A percentile compares a stretch with the other conserved stretches of the same genome.
phyloP scores from a whole-genome alignment of 805 yeast genomes.

The Yarrowia divulgata region DNA sequence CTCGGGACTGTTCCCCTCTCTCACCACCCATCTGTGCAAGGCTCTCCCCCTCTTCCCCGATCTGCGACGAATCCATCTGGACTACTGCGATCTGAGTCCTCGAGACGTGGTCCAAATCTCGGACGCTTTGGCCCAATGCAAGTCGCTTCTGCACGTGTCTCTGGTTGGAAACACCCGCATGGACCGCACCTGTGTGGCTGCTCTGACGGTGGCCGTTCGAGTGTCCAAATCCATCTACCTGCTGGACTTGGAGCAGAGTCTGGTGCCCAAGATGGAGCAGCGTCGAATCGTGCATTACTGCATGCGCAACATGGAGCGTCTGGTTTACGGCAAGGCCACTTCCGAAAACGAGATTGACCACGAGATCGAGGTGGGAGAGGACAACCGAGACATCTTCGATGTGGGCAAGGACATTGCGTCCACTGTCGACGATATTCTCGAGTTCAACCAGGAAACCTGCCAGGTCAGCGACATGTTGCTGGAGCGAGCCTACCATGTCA shows the following conservation, averaged over 20 bases:
- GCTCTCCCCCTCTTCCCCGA: conserved; percentile 72
- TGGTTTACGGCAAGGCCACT: conserved; percentile 40
- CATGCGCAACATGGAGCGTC: conserved; percentile 69
- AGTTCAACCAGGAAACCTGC: conserved; percentile 40
- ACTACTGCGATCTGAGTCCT: conserved; percentile 65
- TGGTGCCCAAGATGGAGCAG: conserved; percentile 66
- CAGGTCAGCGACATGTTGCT: conserved; percentile 48
- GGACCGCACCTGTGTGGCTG: conserved; percentile 66
- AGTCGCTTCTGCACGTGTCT: conserved; percentile 70
- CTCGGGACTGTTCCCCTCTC: conserved; percentile 68
- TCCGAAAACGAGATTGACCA: conserved; percentile 40
- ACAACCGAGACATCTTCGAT: conserved; percentile 52
- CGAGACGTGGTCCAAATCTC: conserved; percentile 66
- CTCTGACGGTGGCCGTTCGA: conserved; percentile 74
- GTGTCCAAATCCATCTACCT: conserved; percentile 69
- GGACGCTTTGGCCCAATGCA: conserved; percentile 73
- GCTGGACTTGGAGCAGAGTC: conserved; percentile 69
- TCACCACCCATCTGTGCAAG: conserved; percentile 63
- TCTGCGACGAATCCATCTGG: conserved; percentile 73
- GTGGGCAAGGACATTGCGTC: conserved; percentile 44
- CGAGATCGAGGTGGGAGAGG: conserved; percentile 52
- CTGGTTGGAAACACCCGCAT: conserved; percentile 66
- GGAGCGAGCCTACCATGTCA: conserved; percentile 54
- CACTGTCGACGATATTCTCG: conserved; percentile 45
- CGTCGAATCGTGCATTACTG: conserved; percentile 80